Evolutionary conservation across 2,329 filamentous ascomycete species (phyloP).

Genomic region (Ceratocystis smalleyi): DNA sequence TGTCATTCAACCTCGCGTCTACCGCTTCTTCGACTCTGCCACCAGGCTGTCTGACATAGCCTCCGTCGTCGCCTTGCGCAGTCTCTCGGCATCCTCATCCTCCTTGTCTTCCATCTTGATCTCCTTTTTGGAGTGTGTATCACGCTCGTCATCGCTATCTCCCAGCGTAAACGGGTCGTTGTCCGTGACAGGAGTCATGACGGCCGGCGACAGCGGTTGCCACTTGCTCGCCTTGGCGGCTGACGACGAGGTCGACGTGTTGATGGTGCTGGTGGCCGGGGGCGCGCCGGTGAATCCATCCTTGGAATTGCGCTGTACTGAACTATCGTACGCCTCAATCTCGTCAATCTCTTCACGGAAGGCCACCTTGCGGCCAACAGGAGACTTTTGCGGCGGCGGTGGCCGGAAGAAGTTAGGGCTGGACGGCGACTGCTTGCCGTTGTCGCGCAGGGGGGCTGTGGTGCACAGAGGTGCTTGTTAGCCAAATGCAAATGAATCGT

Average conservation of each 20-base stretch:
- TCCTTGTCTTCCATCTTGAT: constrained; percentile 40
- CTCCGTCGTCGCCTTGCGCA: constrained; percentile 50
- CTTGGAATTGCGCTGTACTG: constrained; percentile 40
- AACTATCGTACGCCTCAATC: constrained; percentile 54
- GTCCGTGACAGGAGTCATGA: constrained; percentile 36
- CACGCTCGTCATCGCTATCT: constrained; percentile 87
- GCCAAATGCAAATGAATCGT: constrained; percentile 17
- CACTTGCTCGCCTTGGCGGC: constrained; percentile 74
- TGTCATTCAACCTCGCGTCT: neutral
- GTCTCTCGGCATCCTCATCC: constrained; percentile 42
- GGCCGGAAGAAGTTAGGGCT: constrained; percentile 68
- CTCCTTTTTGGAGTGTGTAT: constrained; percentile 26
- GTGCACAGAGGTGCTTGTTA: constrained; percentile 19
- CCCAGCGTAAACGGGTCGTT: constrained; percentile 95
- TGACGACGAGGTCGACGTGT: constrained; percentile 23
- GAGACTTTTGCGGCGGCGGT: constrained; percentile 36
- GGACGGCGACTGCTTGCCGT: constrained; percentile 41
- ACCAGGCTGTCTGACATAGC: constrained; percentile 43
- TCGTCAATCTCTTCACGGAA: constrained; percentile 57
- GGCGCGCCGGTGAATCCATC: constrained; percentile 24
- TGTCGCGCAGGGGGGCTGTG: constrained; percentile 37
- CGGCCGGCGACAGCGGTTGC: constrained; percentile 79
- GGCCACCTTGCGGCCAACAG: constrained; percentile 38
- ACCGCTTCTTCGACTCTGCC: constrained; percentile 24
- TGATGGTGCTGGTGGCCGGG: constrained; percentile 11